Conservation (phyloP, 306 rosid genomes). For the Mucuna pruriens region DNA sequence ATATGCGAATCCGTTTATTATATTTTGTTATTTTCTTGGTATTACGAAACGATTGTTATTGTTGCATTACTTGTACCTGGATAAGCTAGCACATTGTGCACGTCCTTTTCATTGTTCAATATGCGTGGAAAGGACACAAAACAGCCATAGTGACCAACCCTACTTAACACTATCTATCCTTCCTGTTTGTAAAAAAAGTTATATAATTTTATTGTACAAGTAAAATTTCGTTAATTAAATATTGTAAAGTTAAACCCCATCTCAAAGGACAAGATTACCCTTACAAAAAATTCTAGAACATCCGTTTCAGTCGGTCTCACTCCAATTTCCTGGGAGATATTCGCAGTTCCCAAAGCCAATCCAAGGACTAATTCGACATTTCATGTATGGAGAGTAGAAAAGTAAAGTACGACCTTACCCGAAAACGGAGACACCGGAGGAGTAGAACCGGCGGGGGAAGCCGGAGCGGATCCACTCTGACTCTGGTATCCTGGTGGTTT, state of each 20-base stretch:
- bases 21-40: not conserved
- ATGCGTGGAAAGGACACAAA: not conserved
- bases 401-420: conserved; percentile 56
- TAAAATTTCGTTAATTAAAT: not conserved
- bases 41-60: not conserved
- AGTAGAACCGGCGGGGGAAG: conserved; percentile 86
- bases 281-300: not conserved
- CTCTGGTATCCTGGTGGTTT: conserved; percentile 76
- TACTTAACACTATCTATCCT: not conserved
- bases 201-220: not conserved
- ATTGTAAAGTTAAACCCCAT: not conserved
- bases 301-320: not conserved
- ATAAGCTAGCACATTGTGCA: not conserved
- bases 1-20: not conserved
- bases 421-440: conserved; percentile 90
- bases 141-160: not conserved
- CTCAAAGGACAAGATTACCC: conserved; percentile 48
- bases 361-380: not conserved
- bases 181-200: not conserved
- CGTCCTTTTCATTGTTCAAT: not conserved
- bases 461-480: conserved; percentile 74
- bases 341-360: not conserved
- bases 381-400: no score
- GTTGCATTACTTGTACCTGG: not conserved
- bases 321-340: not conserved